phyloP scores from a whole-genome alignment of 2,329 filamentous ascomycete species.

The Penicillium sp. region DNA sequence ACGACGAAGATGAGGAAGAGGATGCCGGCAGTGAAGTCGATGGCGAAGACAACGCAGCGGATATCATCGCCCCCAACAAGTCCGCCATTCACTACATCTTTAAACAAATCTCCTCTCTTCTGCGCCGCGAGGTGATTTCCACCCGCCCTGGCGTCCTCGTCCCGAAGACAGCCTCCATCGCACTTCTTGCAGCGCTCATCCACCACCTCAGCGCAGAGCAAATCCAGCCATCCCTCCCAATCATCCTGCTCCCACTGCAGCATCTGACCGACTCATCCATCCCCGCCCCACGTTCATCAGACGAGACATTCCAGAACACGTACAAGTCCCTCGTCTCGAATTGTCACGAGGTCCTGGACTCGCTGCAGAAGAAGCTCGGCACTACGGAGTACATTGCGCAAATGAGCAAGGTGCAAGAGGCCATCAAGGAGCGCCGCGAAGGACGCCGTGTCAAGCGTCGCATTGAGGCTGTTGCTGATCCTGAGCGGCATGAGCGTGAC shows the following conservation, averaged over 20 bases:
- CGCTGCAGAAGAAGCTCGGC: conserved; percentile 80
- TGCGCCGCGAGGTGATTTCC: conserved; percentile 68
- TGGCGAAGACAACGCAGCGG: conserved; percentile 27
- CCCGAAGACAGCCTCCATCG: conserved; percentile 70
- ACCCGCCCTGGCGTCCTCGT: conserved; percentile 59
- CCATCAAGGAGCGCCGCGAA: conserved; percentile 66
- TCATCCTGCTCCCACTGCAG: conserved; percentile 65
- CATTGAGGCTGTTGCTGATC: conserved; percentile 78
- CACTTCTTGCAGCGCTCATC: conserved; percentile 66
- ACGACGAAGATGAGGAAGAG: conserved; percentile 41
- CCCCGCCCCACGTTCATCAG: conserved; percentile 64
- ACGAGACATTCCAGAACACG: conserved; percentile 62
- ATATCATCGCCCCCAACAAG: conserved; percentile 28
- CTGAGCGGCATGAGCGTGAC: conserved; percentile 69
- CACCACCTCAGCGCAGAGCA: conserved; percentile 56
- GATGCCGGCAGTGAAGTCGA: conserved; percentile 42
- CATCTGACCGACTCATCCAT: conserved; percentile 79
- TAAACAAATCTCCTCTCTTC: conserved; percentile 68
- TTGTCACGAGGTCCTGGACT: conserved; percentile 71
- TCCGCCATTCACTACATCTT: conserved; percentile 69
- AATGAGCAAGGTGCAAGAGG: conserved; percentile 67
- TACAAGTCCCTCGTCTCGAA: conserved; percentile 68
- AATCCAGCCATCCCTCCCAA: conserved; percentile 60
- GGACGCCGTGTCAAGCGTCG: conserved; percentile 77
- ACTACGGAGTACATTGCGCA: conserved; percentile 72